Conservation (phyloP, 2,329 filamentous ascomycete genomes). For the Aspergillus brasiliensis region DNA sequence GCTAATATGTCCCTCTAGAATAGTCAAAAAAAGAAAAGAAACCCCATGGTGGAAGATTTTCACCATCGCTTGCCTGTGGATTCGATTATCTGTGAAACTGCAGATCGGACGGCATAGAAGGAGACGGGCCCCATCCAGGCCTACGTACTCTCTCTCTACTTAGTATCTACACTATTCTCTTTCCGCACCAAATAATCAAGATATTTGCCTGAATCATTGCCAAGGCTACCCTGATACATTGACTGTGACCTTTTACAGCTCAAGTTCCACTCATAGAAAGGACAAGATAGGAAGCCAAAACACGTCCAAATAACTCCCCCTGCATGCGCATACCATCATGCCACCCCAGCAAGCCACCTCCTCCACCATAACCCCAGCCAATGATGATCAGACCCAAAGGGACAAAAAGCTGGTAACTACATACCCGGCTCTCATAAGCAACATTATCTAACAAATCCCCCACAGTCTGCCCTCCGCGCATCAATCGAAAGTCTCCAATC, state of each 20-base stretch:
- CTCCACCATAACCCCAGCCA: background rate
- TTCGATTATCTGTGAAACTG: background rate
- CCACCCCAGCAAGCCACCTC: background rate
- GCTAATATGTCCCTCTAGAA: background rate
- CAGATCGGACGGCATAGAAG: background rate
- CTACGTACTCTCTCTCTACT: background rate
- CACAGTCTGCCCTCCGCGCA: conserved; percentile 25
- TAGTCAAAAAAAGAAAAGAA: background rate
- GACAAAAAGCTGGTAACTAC: conserved; percentile 31
- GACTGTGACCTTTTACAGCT: too few species aligned
- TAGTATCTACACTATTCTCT: background rate
- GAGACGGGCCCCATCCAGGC: background rate
- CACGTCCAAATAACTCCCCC: background rate
- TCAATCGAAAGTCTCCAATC: conserved; percentile 46
- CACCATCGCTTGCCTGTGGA: background rate
- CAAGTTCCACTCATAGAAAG: too few species aligned
- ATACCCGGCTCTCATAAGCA: background rate
- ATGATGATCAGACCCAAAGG: conserved; percentile 8
- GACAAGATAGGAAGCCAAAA: too few species aligned
- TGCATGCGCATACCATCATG: background rate
- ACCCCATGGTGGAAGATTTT: background rate
- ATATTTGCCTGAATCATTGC: background rate
- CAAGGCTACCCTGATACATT: background rate
- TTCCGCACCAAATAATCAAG: background rate
- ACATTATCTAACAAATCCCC: background rate